These are phyloP conservation scores for Oryza glumipatula DNA, from an alignment of 176 grass and related monocot species.

Conservation along the genomic window DNA sequence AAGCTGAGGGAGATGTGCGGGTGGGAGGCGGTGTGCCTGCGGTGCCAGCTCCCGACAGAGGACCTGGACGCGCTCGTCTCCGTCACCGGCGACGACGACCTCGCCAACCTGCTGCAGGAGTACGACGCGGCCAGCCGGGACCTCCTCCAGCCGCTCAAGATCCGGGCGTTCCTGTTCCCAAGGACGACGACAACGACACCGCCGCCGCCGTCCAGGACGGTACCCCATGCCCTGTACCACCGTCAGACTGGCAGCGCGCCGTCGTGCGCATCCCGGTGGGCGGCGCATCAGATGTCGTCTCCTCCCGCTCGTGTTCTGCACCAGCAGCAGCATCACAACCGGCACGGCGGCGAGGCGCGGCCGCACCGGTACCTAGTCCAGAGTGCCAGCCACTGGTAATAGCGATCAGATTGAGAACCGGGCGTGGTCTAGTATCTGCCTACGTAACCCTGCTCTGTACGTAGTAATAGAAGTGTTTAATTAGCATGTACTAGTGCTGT, in stretches of 20 bases:
- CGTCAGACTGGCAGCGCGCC: background rate
- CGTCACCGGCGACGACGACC: conserved; percentile 68
- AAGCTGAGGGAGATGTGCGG: conserved; percentile 76
- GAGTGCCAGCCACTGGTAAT: conserved; percentile 48
- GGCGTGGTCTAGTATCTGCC: no score
- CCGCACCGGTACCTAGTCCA: conserved; percentile 48
- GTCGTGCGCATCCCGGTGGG: conserved; percentile 21
- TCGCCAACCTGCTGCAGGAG: conserved; percentile 62
- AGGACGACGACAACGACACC: background rate
- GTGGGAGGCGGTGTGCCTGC: conserved; percentile 45
- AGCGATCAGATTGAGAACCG: background rate
- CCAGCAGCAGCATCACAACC: conserved; percentile 3
- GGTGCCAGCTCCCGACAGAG: conserved; percentile 86
- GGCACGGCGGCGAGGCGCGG: background rate
- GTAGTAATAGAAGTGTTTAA: background rate
- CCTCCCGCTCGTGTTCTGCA: conserved; percentile 18
- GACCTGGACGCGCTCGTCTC: conserved; percentile 87
- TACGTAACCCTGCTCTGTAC: background rate
- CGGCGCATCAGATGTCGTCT: conserved; percentile 22
- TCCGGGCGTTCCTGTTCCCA: conserved; percentile 70
- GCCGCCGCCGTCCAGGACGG: background rate
- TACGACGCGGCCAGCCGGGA: conserved; percentile 58
- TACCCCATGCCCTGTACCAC: background rate
- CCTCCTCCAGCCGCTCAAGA: conserved; percentile 47
- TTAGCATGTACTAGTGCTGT: background rate